phyloP scores from a whole-genome alignment of 2,329 filamentous ascomycete genomes.

The Cladophialophora psammophila region DNA sequence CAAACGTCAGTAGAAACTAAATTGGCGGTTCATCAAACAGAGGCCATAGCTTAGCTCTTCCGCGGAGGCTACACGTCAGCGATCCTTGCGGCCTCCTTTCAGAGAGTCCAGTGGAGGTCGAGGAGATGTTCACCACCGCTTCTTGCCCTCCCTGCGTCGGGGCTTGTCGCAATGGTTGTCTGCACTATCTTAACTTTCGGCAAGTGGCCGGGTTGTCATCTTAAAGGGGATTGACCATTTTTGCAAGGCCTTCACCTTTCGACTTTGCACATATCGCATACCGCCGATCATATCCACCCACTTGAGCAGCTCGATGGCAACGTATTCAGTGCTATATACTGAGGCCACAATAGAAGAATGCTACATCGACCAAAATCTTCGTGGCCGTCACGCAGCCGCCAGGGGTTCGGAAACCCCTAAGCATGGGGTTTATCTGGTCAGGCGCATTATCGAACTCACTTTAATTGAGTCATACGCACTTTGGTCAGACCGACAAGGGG shows the following conservation, averaged over 20 bases:
- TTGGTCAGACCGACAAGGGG: conserved; percentile 1
- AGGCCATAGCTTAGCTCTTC: neutral
- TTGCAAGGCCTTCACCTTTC: neutral
- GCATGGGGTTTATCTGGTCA: neutral
- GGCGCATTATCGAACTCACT: neutral
- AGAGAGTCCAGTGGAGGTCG: neutral
- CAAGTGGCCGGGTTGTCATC: neutral
- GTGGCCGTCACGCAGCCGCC: neutral
- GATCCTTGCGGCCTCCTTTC: neutral
- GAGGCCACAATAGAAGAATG: neutral
- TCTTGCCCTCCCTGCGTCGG: neutral
- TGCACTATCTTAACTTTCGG: conserved; percentile 8
- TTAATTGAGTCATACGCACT: neutral
- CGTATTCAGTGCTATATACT: neutral
- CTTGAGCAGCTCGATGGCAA: neutral
- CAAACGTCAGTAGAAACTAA: conserved; percentile 7
- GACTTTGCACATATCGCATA: neutral
- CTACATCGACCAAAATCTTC: neutral
- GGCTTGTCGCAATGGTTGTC: conserved; percentile 1
- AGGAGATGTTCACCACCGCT: neutral
- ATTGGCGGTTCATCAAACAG: conserved; percentile 4
- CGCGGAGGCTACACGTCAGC: neutral
- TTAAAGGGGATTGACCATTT: neutral
- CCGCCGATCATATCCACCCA: neutral
- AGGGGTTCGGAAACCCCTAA: neutral